These are phyloP conservation scores for Pseudocercospora pini-densiflorae DNA, from an alignment of 2,329 filamentous ascomycete genomes.

Conservation along the genomic window DNA sequence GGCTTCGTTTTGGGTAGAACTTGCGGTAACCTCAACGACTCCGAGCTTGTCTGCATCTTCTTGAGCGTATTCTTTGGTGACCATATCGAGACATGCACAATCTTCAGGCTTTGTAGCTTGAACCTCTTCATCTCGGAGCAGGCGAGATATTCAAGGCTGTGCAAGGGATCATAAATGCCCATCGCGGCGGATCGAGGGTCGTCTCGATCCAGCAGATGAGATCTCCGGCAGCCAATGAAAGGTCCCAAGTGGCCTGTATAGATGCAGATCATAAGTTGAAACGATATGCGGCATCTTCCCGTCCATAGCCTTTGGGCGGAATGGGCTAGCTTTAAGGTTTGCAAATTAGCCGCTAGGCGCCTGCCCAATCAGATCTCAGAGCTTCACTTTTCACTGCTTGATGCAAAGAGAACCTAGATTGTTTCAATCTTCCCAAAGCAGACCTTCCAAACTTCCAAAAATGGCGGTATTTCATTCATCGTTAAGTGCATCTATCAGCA, in stretches of 20 bases:
- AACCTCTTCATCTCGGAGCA: background rate
- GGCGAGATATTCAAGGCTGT: background rate
- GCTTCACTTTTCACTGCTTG: background rate
- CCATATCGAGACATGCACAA: background rate
- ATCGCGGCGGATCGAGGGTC: background rate
- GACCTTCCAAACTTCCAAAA: conserved; percentile 9
- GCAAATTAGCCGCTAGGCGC: background rate
- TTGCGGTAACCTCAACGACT: background rate
- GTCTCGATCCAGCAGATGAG: background rate
- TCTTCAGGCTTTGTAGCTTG: background rate
- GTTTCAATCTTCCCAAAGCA: background rate
- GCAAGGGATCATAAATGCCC: background rate
- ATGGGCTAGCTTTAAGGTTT: background rate
- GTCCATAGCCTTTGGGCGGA: background rate
- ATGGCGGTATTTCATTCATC: background rate
- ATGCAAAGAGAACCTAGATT: background rate
- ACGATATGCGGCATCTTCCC: background rate
- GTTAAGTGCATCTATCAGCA: background rate
- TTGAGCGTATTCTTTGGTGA: background rate
- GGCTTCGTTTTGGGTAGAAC: background rate
- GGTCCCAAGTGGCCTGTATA: background rate
- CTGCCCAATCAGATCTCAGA: background rate
- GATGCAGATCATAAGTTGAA: background rate
- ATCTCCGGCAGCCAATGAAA: background rate
- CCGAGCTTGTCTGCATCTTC: background rate